Conservation (phyloP, 768 basidiomycete genomes). For the Lepiota venenata region DNA sequence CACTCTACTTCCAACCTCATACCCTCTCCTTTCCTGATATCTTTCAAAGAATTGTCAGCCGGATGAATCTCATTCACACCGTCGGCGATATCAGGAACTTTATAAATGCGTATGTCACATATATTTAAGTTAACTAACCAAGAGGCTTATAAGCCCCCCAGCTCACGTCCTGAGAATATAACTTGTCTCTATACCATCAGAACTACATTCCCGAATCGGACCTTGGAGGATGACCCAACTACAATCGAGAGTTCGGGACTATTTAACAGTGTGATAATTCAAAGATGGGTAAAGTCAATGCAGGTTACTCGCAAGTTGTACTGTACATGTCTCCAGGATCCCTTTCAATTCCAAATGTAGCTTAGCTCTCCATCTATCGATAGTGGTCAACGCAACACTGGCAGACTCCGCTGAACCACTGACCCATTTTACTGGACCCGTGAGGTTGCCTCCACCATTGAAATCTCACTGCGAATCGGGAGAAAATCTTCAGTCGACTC, state of each 20-base stretch:
- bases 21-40: not conserved
- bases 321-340: too few relatives aligned
- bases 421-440: too few relatives aligned
- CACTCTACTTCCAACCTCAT: not conserved
- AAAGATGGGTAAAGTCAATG: slow-evolving; percentile 58
- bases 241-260: slow-evolving; percentile 75
- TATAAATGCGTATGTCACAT: slow-evolving; percentile 77
- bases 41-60: slow-evolving; percentile 59
- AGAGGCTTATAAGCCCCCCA: slow-evolving; percentile 22
- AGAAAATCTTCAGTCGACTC: too few relatives aligned
- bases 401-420: too few relatives aligned
- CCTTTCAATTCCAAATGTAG: too few relatives aligned
- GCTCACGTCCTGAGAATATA: slow-evolving; percentile 67
- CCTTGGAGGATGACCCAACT: slow-evolving; percentile 56
- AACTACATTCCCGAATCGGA: slow-evolving; percentile 88
- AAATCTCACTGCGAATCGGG: too few relatives aligned
- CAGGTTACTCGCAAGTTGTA: not conserved
- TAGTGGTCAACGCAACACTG: too few relatives aligned
- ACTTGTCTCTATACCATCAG: slow-evolving; percentile 70
- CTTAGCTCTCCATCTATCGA: too few relatives aligned
- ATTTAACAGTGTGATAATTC: slow-evolving; percentile 81
- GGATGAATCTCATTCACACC: slow-evolving; percentile 91
- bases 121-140: not conserved
- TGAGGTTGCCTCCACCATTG: too few relatives aligned
- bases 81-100: slow-evolving; percentile 81